Evolutionary conservation across 768 basidiomycete genomes (phyloP).

Genomic region (Lyophyllum atratum): DNA sequence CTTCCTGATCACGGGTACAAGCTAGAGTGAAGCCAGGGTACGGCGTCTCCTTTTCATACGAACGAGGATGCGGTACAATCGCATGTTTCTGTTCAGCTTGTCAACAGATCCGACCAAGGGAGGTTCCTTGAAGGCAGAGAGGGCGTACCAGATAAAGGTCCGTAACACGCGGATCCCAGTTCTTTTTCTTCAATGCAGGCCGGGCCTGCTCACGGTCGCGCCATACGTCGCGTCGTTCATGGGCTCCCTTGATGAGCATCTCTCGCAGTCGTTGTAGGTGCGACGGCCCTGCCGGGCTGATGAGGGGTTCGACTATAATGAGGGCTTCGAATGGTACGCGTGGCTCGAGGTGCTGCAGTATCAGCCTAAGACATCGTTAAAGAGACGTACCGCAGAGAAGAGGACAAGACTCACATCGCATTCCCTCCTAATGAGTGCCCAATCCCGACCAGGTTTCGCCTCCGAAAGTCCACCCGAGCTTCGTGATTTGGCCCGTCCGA

Average conservation of each 20-base stretch:
- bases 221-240: slow-evolving; percentile 58
- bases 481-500: slow-evolving; percentile 38
- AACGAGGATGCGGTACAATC: slow-evolving; percentile 24
- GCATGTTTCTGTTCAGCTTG: background rate
- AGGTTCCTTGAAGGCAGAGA: background rate
- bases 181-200: slow-evolving; percentile 30
- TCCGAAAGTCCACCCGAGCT: slow-evolving; percentile 48
- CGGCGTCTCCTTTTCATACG: slow-evolving; percentile 27
- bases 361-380: slow-evolving; percentile 38
- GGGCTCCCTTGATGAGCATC: slow-evolving; percentile 46
- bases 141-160: slow-evolving; percentile 51
- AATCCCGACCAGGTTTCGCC: slow-evolving; percentile 57
- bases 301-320: slow-evolving; percentile 65
- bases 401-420: slow-evolving; percentile 49
- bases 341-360: slow-evolving; percentile 52
- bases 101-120: background rate
- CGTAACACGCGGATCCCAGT: slow-evolving; percentile 57
- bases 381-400: background rate
- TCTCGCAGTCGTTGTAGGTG: slow-evolving; percentile 42
- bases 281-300: slow-evolving; percentile 50
- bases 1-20: slow-evolving; percentile 65
- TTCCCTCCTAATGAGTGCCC: slow-evolving; percentile 75
- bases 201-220: slow-evolving; percentile 43
- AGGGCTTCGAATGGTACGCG: slow-evolving; percentile 47
- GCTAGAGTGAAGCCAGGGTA: slow-evolving; percentile 49